Percentiles rank a stretch among this genome's conserved stretches.
Conservation (phyloP, 2,329 filamentous ascomycete genomes). For the Aspergillus hortae region DNA sequence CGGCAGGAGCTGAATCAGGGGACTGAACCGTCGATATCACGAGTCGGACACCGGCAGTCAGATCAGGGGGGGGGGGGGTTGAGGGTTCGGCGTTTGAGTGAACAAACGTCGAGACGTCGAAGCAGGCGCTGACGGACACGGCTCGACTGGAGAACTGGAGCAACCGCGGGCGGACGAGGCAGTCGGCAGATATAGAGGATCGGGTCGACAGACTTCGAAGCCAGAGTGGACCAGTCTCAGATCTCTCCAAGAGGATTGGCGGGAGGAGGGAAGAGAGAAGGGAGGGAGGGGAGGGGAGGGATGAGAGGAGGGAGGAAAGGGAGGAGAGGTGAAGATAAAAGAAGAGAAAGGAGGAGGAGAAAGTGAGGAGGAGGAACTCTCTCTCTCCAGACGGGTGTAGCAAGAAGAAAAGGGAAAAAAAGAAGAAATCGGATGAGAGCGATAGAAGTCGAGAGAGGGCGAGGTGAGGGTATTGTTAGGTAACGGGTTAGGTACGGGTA, state of each 20-base stretch:
- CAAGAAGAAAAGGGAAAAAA: constrained; percentile 27
- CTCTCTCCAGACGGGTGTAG: constrained; percentile 43
- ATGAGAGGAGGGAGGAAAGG: constrained; percentile 28
- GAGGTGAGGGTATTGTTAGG: background rate
- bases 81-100: constrained; percentile 35
- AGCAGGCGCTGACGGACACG: constrained; percentile 36
- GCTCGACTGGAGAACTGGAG: constrained; percentile 36
- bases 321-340: constrained; percentile 28
- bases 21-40: constrained; percentile 28
- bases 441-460: constrained; percentile 19
- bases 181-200: constrained; percentile 20
- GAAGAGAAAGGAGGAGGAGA: constrained; percentile 5
- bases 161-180: constrained; percentile 27
- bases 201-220: constrained; percentile 26
- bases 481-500: too few relatives aligned
- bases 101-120: constrained; percentile 41
- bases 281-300: constrained; percentile 30
- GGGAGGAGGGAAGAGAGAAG: constrained; percentile 24
- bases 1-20: constrained; percentile 37
- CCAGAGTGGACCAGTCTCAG: constrained; percentile 33
- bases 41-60: constrained; percentile 30
- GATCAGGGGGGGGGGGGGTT: constrained; percentile 19
- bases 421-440: constrained; percentile 23
- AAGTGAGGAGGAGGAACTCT: constrained; percentile 30
- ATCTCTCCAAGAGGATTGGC: constrained; percentile 38